Evolutionary conservation across 2,329 filamentous ascomycete species (phyloP).

Genomic region (Sordariomycetes sp.): DNA sequence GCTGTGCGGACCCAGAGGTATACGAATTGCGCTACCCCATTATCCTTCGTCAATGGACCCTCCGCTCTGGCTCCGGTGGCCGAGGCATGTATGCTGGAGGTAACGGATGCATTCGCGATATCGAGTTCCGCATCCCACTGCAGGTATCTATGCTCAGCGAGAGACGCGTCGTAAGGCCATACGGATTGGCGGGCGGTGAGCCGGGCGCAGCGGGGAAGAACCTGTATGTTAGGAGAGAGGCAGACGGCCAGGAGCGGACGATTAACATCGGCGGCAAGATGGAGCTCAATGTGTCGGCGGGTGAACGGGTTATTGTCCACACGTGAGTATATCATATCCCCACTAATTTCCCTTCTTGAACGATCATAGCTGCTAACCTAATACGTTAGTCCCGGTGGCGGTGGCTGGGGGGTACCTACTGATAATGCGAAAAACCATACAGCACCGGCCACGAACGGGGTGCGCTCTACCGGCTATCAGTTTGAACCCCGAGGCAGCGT

Average conservation of each 20-base stretch:
- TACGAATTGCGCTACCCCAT: conserved; percentile 20
- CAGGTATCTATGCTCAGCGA: conserved; percentile 60
- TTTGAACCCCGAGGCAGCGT: background rate
- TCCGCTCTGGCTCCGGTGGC: conserved; percentile 34
- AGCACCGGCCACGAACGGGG: background rate
- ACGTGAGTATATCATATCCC: background rate
- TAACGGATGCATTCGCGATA: conserved; percentile 41
- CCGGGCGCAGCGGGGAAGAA: conserved; percentile 69
- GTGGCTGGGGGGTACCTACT: background rate
- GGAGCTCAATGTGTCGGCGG: conserved; percentile 42
- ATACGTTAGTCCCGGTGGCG: background rate
- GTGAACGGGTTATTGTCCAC: conserved; percentile 41
- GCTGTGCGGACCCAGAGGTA: conserved; percentile 21
- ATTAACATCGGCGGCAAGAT: conserved; percentile 47
- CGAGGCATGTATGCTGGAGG: background rate
- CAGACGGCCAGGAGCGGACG: conserved; percentile 19
- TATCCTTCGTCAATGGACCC: conserved; percentile 16
- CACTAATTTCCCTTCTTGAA: background rate
- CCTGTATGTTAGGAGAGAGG: conserved; percentile 69
- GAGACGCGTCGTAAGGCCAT: conserved; percentile 55
- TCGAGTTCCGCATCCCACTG: conserved; percentile 58
- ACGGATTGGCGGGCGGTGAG: conserved; percentile 57
- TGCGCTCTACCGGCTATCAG: background rate
- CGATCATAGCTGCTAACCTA: background rate
- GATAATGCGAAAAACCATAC: background rate